Evolutionary conservation across 768 basidiomycete species (phyloP).

Genomic region (Xerocomus spinulosus): DNA sequence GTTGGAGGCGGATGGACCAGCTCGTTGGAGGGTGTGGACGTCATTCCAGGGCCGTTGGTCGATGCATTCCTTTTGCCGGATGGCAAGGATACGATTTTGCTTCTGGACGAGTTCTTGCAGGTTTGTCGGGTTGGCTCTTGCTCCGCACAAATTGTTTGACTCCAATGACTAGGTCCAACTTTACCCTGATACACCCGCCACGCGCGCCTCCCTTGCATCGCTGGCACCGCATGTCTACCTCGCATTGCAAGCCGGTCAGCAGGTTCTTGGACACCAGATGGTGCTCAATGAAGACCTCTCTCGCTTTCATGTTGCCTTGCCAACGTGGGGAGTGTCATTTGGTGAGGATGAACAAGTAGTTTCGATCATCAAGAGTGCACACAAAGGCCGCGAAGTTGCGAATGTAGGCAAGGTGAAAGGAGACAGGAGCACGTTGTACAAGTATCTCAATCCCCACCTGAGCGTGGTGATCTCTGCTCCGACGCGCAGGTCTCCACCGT

Average conservation of each 20-base stretch:
- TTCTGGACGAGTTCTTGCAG: conserved; percentile 77
- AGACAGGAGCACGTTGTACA: conserved; percentile 86
- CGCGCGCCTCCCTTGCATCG: conserved; percentile 40
- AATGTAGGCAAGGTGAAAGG: conserved; percentile 82
- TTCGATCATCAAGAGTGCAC: conserved; percentile 43
- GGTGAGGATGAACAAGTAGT: conserved; percentile 54
- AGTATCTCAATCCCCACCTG: conserved; percentile 86
- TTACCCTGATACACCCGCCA: conserved; percentile 57
- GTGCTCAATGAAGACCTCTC: conserved; percentile 39
- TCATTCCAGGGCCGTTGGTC: conserved; percentile 54
- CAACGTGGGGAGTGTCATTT: conserved; percentile 64
- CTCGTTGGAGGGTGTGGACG: conserved; percentile 54
- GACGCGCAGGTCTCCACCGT: conserved; percentile 6
- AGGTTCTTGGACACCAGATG: conserved; percentile 57
- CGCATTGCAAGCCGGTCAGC: conserved; percentile 47
- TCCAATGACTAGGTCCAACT: conserved; percentile 55
- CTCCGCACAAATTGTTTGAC: too few relatives aligned
- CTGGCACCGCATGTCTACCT: conserved; percentile 49
- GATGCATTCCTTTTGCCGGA: conserved; percentile 54
- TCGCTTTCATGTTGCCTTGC: conserved; percentile 46
- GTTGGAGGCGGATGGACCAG: conserved; percentile 23
- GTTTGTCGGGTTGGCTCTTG: conserved; percentile 36
- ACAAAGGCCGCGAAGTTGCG: conserved; percentile 51
- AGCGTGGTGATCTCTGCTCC: conserved; percentile 59
- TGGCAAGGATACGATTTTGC: conserved; percentile 47